These are phyloP conservation scores for Musa beccarii DNA, from an alignment of 176 grass and related monocot genomes.

Conservation along the genomic window DNA sequence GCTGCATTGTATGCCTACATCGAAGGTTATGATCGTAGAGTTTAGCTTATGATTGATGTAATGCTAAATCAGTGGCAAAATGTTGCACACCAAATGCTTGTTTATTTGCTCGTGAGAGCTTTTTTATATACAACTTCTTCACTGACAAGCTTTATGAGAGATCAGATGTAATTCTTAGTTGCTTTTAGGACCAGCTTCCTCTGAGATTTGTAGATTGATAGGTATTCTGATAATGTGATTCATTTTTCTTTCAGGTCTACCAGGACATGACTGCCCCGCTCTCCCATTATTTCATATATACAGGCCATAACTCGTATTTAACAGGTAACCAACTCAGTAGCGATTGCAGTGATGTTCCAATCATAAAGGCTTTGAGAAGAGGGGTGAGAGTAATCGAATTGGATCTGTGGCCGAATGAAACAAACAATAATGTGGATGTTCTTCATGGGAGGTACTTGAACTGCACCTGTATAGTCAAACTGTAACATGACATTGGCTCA, in stretches of 20 bases:
- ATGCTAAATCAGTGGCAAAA: no score
- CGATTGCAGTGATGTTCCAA: slow-evolving; percentile 62
- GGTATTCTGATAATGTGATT: background rate
- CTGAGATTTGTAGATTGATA: no score
- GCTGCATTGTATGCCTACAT: no score
- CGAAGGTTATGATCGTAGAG: no score
- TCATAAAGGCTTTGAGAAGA: slow-evolving; percentile 47
- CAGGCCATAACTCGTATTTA: slow-evolving; percentile 90
- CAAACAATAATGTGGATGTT: slow-evolving; percentile 48
- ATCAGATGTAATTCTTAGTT: background rate
- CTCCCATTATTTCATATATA: slow-evolving; percentile 94
- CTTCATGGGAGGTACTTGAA: slow-evolving; percentile 50
- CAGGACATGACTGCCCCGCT: slow-evolving; percentile 52
- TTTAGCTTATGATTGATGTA: no score
- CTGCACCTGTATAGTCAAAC: background rate
- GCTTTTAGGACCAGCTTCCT: no score
- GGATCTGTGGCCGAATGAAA: slow-evolving; percentile 75
- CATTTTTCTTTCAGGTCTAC: slow-evolving; percentile 25
- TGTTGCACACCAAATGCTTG: no score
- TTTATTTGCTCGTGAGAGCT: no score
- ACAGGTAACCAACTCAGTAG: slow-evolving; percentile 85
- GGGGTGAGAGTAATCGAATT: slow-evolving; percentile 87
- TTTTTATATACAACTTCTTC: no score
- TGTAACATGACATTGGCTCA: no score
- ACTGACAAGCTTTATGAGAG: no score